Evolutionary conservation across 345 rosid genomes (phyloP), one percentile per base, ranked within the genome.

Genomic region (Noccaea caerulescens): DNA sequence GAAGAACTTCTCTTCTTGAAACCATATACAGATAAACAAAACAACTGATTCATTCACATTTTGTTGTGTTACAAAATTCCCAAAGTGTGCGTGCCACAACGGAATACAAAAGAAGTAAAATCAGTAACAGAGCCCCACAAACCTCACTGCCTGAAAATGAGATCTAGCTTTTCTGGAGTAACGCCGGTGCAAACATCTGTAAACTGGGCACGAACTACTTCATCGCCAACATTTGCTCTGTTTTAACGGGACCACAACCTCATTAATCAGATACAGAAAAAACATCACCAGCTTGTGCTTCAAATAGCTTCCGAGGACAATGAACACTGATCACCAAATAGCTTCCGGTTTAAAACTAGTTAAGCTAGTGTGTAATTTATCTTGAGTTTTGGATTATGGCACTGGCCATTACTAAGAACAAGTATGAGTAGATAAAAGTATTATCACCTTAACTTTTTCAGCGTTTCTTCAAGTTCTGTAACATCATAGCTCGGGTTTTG

Each of bases 401-500:
- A 49, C 46, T 20, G 47, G 3, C 42, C 12, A 11, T 18, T 45
- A 27, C 37, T 57, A 20, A 34, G 7, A 57, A 57, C 33, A 58
- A 58, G 43, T 30, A 30, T 10, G 50, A 60, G 61, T 41, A 52
- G 46, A 61, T n/a, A 42, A 32, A 20, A 20, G 20, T 23, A 63
- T 63, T 8, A 64, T 16, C 42, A 56, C 66, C 37, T 76, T 49
- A 25, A 32, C 10, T 34, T 14, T 51, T 58, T 55, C 27, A 52
- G 43, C n/a, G 42, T 58, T 79, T 84, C 52, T 13, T 66, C 38
- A 88, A 83, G 78, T 76, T 81, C 57, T 92, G 96, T 60, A 88
- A 84, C 91, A 87, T 88, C 85, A 85, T 46, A 41, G 92, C 90
- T 41, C 87, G 70, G 36, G 93, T 88, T 73, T 88, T 87, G 10